Evolutionary conservation across 2,329 filamentous ascomycete species (phyloP).

Genomic region (Fusarium pseudocircinatum): DNA sequence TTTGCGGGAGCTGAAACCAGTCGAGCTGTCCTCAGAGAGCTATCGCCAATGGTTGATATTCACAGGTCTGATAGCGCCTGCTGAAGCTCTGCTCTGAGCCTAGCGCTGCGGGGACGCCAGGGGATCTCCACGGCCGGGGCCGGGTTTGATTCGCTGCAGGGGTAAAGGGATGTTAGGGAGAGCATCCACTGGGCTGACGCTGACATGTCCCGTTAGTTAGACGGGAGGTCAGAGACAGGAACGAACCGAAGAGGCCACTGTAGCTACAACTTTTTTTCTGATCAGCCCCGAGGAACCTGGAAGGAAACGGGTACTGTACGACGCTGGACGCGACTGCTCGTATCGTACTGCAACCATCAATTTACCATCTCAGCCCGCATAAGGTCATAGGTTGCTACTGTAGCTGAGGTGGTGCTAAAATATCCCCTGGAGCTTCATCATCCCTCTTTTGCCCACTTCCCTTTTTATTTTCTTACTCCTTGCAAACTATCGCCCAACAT

Average conservation of each 20-base stretch:
- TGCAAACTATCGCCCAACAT: constrained; percentile 21
- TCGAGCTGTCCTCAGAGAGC: background rate
- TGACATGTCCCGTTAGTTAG: constrained; percentile 10
- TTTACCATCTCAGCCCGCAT: constrained; percentile 24
- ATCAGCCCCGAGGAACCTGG: background rate
- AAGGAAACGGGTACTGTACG: constrained; percentile 1
- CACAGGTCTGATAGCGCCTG: constrained; percentile 15
- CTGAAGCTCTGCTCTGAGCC: constrained; percentile 29
- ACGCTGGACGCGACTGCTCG: constrained; percentile 22
- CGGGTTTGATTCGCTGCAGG: constrained; percentile 36
- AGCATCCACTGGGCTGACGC: constrained; percentile 30
- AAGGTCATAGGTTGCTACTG: background rate
- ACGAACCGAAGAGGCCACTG: constrained; percentile 50
- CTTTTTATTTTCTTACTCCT: constrained; percentile 26
- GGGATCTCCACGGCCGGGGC: constrained; percentile 32
- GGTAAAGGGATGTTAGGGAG: constrained; percentile 13
- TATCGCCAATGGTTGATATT: constrained; percentile 24
- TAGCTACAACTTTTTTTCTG: constrained; percentile 49
- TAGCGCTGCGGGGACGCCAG: constrained; percentile 30
- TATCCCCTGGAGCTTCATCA: constrained; percentile 42
- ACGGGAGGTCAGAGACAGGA: constrained; percentile 6
- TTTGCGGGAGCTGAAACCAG: constrained; percentile 27
- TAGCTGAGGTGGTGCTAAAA: constrained; percentile 19
- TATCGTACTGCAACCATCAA: constrained; percentile 23
- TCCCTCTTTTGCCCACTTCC: constrained; percentile 26